These are phyloP conservation scores for Candida pseudofarinosa DNA, from an alignment of 805 yeast genomes.

Conservation along the genomic window DNA sequence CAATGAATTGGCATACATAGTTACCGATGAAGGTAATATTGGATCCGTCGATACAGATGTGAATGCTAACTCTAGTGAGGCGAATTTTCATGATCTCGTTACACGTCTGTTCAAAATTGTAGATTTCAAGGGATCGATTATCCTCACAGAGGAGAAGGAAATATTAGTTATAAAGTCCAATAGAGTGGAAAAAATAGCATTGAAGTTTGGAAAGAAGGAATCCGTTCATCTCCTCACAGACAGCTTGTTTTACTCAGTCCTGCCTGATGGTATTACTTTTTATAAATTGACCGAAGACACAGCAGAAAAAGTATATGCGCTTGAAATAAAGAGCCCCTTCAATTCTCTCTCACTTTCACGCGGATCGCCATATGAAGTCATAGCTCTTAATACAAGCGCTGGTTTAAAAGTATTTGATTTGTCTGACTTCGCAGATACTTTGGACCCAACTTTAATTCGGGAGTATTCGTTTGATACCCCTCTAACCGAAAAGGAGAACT, in stretches of 20 bases:
- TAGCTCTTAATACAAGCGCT: not conserved
- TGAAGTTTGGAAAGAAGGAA: not conserved
- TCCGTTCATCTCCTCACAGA: not conserved
- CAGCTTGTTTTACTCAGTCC: not conserved
- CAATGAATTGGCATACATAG: conserved; percentile 12
- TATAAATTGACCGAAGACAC: not conserved
- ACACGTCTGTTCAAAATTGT: conserved; percentile 11
- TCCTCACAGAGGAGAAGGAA: conserved; percentile 9
- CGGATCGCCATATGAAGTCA: not conserved
- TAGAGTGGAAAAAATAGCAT: not conserved
- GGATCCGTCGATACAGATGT: conserved; percentile 5
- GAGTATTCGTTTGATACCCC: not conserved
- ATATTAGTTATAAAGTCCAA: conserved; percentile 1
- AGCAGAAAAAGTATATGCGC: not conserved
- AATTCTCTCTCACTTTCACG: not conserved
- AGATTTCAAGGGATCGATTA: conserved; percentile 8
- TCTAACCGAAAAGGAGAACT: not conserved
- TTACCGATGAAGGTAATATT: conserved; percentile 6
- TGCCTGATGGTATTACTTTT: not conserved
- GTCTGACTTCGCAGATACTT: not conserved
- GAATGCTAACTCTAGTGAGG: not conserved
- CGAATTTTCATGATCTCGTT: not conserved
- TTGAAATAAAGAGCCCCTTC: not conserved
- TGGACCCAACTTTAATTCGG: not conserved
- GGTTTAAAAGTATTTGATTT: not conserved